These are phyloP conservation scores for Kwoniella mangroviensis DNA, from an alignment of 768 basidiomycete species.

Conservation along the genomic window DNA sequence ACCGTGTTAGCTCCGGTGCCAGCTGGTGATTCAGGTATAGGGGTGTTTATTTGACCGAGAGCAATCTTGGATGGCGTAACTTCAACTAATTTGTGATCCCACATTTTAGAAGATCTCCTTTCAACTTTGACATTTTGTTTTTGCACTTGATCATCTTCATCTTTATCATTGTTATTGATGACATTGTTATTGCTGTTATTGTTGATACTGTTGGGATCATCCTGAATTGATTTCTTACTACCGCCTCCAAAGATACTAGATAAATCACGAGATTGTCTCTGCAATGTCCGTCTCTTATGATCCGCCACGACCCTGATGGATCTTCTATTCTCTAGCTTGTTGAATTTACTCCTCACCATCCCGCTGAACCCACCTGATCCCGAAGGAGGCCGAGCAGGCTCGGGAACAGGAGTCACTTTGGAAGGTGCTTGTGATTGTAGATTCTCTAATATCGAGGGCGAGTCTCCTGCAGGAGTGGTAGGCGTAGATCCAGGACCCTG, in stretches of 20 bases:
- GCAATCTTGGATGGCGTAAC: slow-evolving; percentile 76
- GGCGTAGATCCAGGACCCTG: slow-evolving; percentile 65
- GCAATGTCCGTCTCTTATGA: slow-evolving; percentile 30
- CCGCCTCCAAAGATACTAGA: not conserved
- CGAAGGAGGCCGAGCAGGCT: slow-evolving; percentile 7
- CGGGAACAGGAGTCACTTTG: slow-evolving; percentile 8
- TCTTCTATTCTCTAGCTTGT: slow-evolving; percentile 62
- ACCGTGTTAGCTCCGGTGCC: slow-evolving; percentile 70
- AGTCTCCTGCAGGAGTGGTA: slow-evolving; percentile 41
- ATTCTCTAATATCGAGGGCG: slow-evolving; percentile 23
- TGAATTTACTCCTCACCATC: slow-evolving; percentile 37
- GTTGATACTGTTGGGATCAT: not conserved
- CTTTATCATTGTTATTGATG: not conserved
- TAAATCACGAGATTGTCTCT: slow-evolving; percentile 18
- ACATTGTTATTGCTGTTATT: not conserved
- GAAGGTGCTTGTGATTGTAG: slow-evolving; percentile 35
- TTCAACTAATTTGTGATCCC: slow-evolving; percentile 92
- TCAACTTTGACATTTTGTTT: slow-evolving; percentile 58
- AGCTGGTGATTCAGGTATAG: slow-evolving; percentile 45
- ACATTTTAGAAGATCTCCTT: slow-evolving; percentile 87
- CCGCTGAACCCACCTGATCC: slow-evolving; percentile 12
- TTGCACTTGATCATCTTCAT: not conserved
- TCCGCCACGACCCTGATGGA: slow-evolving; percentile 86
- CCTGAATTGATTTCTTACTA: not conserved
- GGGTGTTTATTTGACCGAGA: slow-evolving; percentile 34